Conservation (phyloP, 108 stramenopile genomes). For the Nannochloropsis salina region DNA sequence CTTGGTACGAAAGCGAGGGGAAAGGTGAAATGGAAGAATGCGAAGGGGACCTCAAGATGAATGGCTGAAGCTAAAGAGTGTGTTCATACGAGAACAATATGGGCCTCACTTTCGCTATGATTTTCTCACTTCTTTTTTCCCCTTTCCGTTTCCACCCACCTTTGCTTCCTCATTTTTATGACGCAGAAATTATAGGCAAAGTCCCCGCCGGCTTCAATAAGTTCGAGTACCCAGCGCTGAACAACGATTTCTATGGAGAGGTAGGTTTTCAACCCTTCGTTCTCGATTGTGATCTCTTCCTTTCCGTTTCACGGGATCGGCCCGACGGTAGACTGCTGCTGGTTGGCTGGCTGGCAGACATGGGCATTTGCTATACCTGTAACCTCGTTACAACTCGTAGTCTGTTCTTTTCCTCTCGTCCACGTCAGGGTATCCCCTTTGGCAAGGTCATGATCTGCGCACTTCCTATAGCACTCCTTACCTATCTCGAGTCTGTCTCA, state of each 20-base stretch:
- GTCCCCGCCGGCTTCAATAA: constrained; percentile 12
- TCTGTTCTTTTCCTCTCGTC: no score
- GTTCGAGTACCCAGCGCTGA: background rate
- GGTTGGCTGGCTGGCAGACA: no score
- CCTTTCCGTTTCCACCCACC: background rate
- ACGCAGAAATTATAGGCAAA: background rate
- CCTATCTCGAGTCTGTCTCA: constrained; percentile 19
- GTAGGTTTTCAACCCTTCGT: background rate
- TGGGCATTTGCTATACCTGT: no score
- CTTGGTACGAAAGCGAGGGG: background rate
- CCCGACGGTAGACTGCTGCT: no score
- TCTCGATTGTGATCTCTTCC: background rate
- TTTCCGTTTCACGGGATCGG: background rate
- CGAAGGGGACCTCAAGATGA: no score
- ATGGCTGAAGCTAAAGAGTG: no score
- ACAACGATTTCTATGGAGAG: background rate
- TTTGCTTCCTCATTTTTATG: background rate
- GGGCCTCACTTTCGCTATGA: no score
- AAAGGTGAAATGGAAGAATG: no score
- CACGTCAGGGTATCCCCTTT: background rate
- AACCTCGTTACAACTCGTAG: no score
- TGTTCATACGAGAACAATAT: no score
- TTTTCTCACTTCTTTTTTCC: background rate
- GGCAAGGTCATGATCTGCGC: background rate
- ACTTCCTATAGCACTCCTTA: background rate